Evolutionary conservation across 2,329 filamentous ascomycete genomes (phyloP), one percentile per base, ranked within the genome.

Genomic region (Stagonosporopsis tanaceti): DNA sequence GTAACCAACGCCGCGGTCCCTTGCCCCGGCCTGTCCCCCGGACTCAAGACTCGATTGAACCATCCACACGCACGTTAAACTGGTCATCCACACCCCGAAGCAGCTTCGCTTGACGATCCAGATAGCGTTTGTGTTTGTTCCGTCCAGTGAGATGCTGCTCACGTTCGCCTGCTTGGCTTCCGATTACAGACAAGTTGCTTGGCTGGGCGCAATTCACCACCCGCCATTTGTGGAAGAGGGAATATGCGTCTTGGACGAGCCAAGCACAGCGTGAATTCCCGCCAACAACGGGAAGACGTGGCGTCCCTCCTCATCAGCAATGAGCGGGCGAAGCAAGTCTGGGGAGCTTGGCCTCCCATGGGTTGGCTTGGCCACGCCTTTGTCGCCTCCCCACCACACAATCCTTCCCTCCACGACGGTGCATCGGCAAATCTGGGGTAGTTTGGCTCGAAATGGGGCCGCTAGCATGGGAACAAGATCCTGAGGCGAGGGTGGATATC

Each of bases 1-100:
- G 62, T 63, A 64, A 59, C 59, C 54, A 62, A 57, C 47, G 51
- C 63, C 66, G 65, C 54, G 54, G 57, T 60, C 48, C 53, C 62
- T 65, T 63, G 50, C 40, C 47, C 55, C 22, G 27, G 57, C 42
- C 30, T 15, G 45, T 17, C 39, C 25, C 53, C 45, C 50, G 32
- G 51, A 57, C 62, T 60, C 60, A 57, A 65, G 46, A 57, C 56
- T 54, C 42, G 46, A 37, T 52, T 39, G 48, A 35, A 62, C 59
- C 61, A 63, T 57, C 55, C 65, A 56, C 47, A 62, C 34, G 54
- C 54, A 57, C 34, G 48, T 57, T 44, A 7, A 48, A 53, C 54
- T 53, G 50, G 39, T n/a, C 44, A 53, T 50, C 45, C 32, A 40
- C 39, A 28, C 28, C 54, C 54, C 48, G 34, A 57, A 53, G 15